These are phyloP conservation scores for Eucalyptus fibrosa DNA, from an alignment of 345 rosid genomes.

Conservation along the genomic window DNA sequence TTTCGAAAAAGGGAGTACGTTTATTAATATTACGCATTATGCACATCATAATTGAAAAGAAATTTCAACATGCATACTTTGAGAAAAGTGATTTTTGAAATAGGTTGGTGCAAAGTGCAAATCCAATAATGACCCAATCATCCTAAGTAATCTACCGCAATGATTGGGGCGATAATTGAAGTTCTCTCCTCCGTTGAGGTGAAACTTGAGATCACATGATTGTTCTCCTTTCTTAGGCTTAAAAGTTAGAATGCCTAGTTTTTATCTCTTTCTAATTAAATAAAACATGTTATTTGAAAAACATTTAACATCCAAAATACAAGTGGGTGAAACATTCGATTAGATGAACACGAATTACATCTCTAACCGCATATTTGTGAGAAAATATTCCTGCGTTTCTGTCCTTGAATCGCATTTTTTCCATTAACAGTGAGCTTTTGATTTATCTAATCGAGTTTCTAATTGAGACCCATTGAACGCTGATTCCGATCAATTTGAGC, in stretches of 20 bases:
- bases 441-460: background rate
- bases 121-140: background rate
- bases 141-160: background rate
- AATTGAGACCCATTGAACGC: background rate
- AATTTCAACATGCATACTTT: background rate
- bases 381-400: background rate
- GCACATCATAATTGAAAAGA: background rate
- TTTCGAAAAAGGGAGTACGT: rapidly evolving
- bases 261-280: background rate
- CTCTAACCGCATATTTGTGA: background rate
- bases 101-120: background rate
- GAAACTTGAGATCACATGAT: background rate
- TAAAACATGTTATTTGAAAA: background rate
- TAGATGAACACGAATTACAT: background rate
- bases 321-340: background rate
- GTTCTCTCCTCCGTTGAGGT: background rate
- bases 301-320: background rate
- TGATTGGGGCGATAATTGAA: background rate
- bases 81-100: background rate
- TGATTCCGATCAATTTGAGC: background rate
- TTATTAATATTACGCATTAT: background rate
- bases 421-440: too few relatives aligned
- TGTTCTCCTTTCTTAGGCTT: background rate
- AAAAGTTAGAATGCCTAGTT: background rate
- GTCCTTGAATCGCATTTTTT: background rate